Evolutionary conservation across 345 rosid genomes (phyloP).

Genomic region (Eucalyptus melliodora): DNA sequence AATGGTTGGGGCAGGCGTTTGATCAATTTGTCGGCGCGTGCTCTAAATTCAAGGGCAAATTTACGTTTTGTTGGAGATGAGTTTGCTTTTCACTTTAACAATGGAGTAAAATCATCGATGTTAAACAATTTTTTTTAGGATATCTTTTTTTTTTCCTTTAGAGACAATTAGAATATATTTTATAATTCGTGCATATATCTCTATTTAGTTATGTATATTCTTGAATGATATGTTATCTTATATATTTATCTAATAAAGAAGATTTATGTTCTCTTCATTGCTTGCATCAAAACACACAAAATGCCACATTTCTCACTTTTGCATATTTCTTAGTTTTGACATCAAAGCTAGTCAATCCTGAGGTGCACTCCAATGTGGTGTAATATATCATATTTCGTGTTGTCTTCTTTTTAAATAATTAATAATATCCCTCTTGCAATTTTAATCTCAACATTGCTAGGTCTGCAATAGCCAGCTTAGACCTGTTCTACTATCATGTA

Average conservation of each 20-base stretch:
- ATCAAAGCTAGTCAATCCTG: neutral
- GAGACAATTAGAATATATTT: neutral
- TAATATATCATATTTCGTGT: accelerated
- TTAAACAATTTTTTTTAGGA: neutral
- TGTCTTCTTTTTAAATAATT: too few relatives aligned
- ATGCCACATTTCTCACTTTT: accelerated
- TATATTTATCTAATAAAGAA: neutral
- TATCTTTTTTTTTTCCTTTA: too few relatives aligned
- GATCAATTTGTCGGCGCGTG: neutral
- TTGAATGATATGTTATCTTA: accelerated
- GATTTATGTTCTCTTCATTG: neutral
- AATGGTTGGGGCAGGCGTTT: accelerated
- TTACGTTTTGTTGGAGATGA: neutral
- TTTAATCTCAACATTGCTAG: neutral
- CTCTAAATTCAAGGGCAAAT: neutral
- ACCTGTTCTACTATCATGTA: accelerated
- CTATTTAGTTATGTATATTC: accelerated
- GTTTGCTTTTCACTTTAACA: neutral
- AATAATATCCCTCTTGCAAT: neutral
- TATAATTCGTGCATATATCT: accelerated
- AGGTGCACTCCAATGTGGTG: accelerated
- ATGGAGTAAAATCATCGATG: neutral
- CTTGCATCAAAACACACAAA: accelerated
- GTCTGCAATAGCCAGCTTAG: neutral
- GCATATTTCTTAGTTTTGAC: neutral